Conservation (phyloP, 139 green algal genomes). For the Edaphochlamys debaryana region DNA sequence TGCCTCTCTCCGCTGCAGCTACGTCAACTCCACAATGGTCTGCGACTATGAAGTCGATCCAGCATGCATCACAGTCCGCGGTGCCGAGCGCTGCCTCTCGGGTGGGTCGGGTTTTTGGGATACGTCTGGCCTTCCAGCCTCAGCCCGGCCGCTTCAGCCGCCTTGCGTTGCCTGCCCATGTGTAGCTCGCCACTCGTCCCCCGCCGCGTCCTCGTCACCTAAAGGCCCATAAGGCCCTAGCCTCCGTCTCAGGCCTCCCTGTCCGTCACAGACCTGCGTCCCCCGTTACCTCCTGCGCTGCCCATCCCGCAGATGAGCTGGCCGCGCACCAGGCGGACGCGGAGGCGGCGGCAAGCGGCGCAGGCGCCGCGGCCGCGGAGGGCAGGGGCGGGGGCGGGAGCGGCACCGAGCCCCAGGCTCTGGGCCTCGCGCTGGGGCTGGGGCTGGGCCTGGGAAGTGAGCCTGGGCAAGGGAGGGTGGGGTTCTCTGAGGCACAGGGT, state of each 20-base stretch:
- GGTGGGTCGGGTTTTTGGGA: too few relatives aligned
- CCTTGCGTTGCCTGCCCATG: too few relatives aligned
- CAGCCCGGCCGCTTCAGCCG: too few relatives aligned
- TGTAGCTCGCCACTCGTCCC: too few relatives aligned
- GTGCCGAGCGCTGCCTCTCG: constrained; percentile 1
- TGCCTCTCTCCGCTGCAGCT: background rate
- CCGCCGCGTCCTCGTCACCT: too few relatives aligned
- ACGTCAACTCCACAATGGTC: background rate
- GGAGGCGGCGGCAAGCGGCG: background rate
- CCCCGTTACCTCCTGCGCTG: too few relatives aligned
- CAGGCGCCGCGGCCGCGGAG: background rate
- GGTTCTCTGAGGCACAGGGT: too few relatives aligned
- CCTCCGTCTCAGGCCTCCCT: too few relatives aligned
- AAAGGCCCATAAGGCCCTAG: too few relatives aligned
- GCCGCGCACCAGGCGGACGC: background rate
- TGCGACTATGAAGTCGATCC: background rate
- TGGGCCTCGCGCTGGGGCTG: background rate
- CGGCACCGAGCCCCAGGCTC: too few relatives aligned
- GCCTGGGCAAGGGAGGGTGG: background rate
- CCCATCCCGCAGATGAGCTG: background rate
- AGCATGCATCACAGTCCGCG: background rate
- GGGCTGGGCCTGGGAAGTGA: constrained; percentile 1
- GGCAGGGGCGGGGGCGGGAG: background rate
- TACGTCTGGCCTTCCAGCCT: too few relatives aligned
- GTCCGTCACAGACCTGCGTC: too few relatives aligned